Evolutionary conservation across 805 yeast species (phyloP), one percentile per base, ranked within the genome.

Genomic region (Helenozyma rhizophorensis): DNA sequence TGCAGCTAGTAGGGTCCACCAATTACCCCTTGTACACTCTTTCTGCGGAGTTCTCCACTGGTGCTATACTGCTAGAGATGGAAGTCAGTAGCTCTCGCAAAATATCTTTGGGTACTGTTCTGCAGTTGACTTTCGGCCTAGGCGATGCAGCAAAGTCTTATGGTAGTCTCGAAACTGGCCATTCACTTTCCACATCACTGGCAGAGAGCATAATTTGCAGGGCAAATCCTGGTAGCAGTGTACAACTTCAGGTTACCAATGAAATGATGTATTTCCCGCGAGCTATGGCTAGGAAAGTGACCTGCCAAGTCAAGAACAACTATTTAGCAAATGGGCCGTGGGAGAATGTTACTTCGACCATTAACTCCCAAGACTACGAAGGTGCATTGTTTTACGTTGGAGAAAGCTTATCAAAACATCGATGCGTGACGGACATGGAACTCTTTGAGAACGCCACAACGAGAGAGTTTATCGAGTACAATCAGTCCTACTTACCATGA

Each of bases 241-340:
- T 29, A 18, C 49, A 45, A 32, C 25, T 45, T 25, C 49, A 45
- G 34, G 45, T 38, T 14, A 45, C 42, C 30, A 45, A 34, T 27
- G 28, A 31, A 13, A 41, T 45, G 42, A 33, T 37, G 11, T 34
- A 38, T 18, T 45, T 40, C 22, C 49, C 49, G 11, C 13, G 23
- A 6, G 49, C 49, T 6, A 33, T 28, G 8, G 38, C 40, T 7
- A 19, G 49, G 4, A 21, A 23, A 14, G 31, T 45, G 14, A 23
- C 26, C 14, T 43, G 23, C 16, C 23, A 26, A 14, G 21, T 23
- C 9, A 27, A 30, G 22, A 22, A 27, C 6, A 24, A 31, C 12
- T 21, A 10, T 9, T 38, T 39, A 23, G 21, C 8, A 9, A 23
- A 17, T 6, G 37, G 21, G n/a, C 18, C 27, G 10, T 45, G 49